Evolutionary conservation across 163 green algal species (phyloP).

Genomic region (Scenedesmus sp.): DNA sequence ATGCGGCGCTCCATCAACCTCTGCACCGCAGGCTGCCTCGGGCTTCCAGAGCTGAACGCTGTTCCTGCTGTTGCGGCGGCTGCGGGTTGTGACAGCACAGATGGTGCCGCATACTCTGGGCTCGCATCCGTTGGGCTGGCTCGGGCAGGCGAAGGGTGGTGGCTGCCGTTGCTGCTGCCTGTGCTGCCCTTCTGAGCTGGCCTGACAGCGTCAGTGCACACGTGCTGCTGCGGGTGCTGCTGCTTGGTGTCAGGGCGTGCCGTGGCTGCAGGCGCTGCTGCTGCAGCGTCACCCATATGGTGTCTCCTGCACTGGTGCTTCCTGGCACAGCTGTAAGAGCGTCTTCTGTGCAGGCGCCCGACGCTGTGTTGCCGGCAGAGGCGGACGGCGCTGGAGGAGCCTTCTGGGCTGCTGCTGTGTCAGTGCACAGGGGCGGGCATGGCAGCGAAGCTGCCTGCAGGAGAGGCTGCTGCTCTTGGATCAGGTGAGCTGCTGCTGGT

Average conservation of each 20-base stretch:
- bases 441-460: background rate
- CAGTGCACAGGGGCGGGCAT: background rate
- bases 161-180: background rate
- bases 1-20: background rate
- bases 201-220: background rate
- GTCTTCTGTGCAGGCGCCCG: background rate
- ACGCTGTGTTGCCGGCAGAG: background rate
- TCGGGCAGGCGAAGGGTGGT: background rate
- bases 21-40: background rate
- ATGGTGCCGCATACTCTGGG: background rate
- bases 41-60: background rate
- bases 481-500: background rate
- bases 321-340: background rate
- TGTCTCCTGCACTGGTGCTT: background rate
- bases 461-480: background rate
- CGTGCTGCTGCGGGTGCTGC: background rate
- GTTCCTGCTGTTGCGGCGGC: conserved; percentile 18
- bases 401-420: background rate
- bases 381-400: background rate
- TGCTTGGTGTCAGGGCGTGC: background rate
- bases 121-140: background rate
- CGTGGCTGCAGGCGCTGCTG: background rate
- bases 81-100: background rate
- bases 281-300: background rate
- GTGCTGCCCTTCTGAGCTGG: background rate